Evolutionary conservation across 495 filamentous ascomycete genomes (phyloP).

Genomic region (Viridothelium virens): DNA sequence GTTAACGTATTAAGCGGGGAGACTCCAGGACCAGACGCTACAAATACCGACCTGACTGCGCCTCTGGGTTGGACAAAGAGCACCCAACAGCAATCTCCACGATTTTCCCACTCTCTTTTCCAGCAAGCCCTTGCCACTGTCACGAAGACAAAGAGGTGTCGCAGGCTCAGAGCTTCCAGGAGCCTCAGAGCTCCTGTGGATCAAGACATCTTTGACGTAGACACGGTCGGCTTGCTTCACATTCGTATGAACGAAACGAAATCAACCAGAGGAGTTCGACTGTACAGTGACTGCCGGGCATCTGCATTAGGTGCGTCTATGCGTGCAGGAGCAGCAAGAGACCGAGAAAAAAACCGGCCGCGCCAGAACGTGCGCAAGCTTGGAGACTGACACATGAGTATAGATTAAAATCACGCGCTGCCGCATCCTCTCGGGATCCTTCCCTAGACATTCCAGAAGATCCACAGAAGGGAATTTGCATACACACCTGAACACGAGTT

Average conservation of each 20-base stretch:
- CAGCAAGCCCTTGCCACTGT: neutral
- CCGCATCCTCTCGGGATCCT: neutral
- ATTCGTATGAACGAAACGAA: neutral
- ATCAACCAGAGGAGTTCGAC: neutral
- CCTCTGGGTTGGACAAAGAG: constrained; percentile 26
- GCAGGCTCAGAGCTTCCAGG: constrained; percentile 21
- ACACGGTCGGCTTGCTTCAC: constrained; percentile 20
- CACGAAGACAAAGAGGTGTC: constrained; percentile 25
- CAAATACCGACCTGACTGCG: constrained; percentile 28
- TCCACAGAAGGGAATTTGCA: neutral
- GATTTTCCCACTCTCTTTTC: constrained; percentile 22
- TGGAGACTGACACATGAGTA: neutral
- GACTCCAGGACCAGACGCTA: constrained; percentile 26
- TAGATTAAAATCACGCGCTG: neutral
- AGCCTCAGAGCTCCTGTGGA: neutral
- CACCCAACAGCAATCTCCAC: constrained; percentile 13
- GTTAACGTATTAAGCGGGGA: constrained; percentile 25
- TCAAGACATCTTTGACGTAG: constrained; percentile 8
- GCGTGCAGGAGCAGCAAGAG: neutral
- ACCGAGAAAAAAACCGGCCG: neutral
- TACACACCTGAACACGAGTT: constrained; percentile 2
- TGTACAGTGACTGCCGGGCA: neutral
- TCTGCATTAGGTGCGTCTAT: constrained; percentile 5
- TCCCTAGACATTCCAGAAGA: constrained; percentile 12
- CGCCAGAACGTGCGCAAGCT: neutral